Conservation (phyloP, 345 rosid species). For the Clausena lansium region DNA sequence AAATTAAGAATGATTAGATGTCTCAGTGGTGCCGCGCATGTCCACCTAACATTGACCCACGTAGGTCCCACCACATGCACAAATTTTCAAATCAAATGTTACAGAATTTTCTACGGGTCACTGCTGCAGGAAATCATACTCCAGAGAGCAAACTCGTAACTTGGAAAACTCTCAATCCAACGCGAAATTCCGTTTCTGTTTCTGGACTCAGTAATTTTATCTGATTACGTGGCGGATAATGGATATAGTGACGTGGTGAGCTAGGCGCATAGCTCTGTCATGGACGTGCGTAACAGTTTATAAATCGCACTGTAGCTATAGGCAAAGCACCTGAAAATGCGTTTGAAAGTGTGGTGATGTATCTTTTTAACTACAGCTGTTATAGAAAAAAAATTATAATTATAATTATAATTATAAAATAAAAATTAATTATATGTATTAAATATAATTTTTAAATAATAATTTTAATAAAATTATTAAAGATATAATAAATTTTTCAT, state of each 20-base stretch:
- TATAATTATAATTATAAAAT: too few species aligned
- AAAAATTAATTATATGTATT: too few species aligned
- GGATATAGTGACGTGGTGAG: not conserved
- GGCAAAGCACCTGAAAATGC: too few species aligned
- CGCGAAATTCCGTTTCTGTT: not conserved
- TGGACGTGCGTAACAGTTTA: too few species aligned
- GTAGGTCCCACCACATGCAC: constrained; percentile 8
- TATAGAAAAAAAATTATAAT: too few species aligned
- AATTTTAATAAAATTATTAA: too few species aligned
- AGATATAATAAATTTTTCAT: too few species aligned
- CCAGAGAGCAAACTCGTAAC: not conserved
- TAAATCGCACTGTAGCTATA: too few species aligned
- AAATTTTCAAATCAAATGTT: not conserved
- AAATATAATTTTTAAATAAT: too few species aligned
- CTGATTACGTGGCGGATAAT: not conserved
- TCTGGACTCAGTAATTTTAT: not conserved
- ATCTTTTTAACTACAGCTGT: too few species aligned
- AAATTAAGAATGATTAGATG: constrained; percentile 9
- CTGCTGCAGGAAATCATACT: not conserved
- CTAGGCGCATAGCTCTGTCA: not conserved
- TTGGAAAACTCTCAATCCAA: not conserved
- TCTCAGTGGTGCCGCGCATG: not conserved
- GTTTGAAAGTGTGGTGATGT: too few species aligned
- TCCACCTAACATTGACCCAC: constrained; percentile 4
- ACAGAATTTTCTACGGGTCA: not conserved